Evolutionary conservation across 73 alveolate genomes (phyloP), one percentile per base, ranked within the genome.

Genomic region (Strombidium stylifer): DNA sequence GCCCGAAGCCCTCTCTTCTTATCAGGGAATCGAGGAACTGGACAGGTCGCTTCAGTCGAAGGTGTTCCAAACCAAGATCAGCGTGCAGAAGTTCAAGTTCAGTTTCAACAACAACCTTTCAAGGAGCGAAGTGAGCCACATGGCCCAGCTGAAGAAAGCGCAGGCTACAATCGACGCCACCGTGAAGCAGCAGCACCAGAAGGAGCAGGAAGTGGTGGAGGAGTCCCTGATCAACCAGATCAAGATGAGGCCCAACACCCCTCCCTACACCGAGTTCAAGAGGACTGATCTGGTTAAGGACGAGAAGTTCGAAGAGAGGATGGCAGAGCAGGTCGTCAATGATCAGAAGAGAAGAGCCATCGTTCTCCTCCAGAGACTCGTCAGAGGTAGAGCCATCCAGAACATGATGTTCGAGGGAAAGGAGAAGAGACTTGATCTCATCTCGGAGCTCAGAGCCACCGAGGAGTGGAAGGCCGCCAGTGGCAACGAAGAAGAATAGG

Each of bases 371-470:
- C 96, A 95, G 59, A 79, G 99, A 71, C 87, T 95, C 55, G 59
- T 95, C 30, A 85, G 99, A 65, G 99, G 99, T 28, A 79, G 99
- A 75, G 97, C 96, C 47, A 92, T 80, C 52, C 93, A 95, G 69
- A 84, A 93, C 51, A 89, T 92, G 73, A 95, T 95, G 99, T 95
- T 87, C 81, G 99, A 95, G 82, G 98, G 98, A 53, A 93, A 94
- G 58, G 96, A 95, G 57, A 95, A 95, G 84, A 71, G 99, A 73
- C 93, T 95, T 19, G 99, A 93, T 55, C 73, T 95, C 41, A 95
- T 95, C 51, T 95, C 93, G 36, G 99, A 95, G 76, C 80, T 95
- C 54, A 73, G 96, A 54, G 89, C 93, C 27, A 93, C 96, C 39
- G 99, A 95, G 56, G 97, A 95, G 73, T 93, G 97, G 94, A 88